Base-by-base conservation (phyloP, 306 rosid genomes). In the Purshia tridentata region DNA sequence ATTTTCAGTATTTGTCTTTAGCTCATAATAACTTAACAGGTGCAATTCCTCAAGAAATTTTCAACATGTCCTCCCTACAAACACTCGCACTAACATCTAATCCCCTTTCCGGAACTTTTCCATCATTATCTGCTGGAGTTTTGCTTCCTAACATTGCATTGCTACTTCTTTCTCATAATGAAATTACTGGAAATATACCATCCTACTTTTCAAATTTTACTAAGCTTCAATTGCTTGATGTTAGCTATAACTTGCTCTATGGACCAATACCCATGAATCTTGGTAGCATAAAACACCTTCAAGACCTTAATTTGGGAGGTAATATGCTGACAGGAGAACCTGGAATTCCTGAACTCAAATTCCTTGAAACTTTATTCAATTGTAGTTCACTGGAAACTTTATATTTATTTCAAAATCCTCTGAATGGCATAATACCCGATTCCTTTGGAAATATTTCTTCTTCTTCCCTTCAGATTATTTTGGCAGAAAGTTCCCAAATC, bases 101-200 rank as follows among this genome's bases (percentile, higher is more conserved):
- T 53, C n/a, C 29, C 29, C 58, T 53, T 53, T 53, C 23, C n/a
- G 58, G 58, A 65, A 75, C 46, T 54, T 46, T 75, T 75, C 72
- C 72, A 65, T 35, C 29, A 9, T 23, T 0, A 1, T 29, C 35
- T 29, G 0, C 19, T 65, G 18, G 57, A 66, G 6, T 10, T 56
- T 35, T 14, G 4, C 12, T 6, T 53, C 58, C 12, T n/a, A 53
- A 53, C 20, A 6, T 53, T 6, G 58, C 13, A 14, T 52, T 29
- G 35, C 23, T 6, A 1, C 35, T 29, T 53, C 11, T n/a, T 53
- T 18, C 29, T 7, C 1, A 1, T 4, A 53, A 18, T 19, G 11
- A 18, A 53, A 18, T 53, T 1, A 18, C 58, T 53, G 23, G 58
- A 53, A 11, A 3, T 2, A 53, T n/a, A 9, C 58, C 58, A 53